A percentile compares a stretch with the other conserved stretches of the same genome.
Conservation (phyloP, 1,284 basidiomycete genomes). For the Mrakiaceae sp. region DNA sequence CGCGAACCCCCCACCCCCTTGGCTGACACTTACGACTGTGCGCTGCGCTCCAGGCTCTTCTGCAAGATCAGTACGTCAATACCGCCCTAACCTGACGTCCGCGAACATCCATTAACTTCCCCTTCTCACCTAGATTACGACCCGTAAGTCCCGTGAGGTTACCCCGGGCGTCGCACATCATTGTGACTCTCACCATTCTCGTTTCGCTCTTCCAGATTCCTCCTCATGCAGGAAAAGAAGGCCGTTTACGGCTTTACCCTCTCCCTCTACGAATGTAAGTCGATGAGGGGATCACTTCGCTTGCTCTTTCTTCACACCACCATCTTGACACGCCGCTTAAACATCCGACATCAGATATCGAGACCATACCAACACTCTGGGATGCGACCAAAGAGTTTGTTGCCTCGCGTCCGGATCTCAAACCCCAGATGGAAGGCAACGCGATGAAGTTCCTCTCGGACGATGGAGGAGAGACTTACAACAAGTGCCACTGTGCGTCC, state of each 20-base stretch:
- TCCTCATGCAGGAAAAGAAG: constrained; percentile 69
- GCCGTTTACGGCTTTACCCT: constrained; percentile 72
- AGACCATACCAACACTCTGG: constrained; percentile 72
- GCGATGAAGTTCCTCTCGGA: constrained; percentile 62
- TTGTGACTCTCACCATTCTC: constrained; percentile 18
- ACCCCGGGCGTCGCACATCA: no score
- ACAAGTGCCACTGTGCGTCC: constrained; percentile 65
- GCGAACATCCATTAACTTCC: neutral
- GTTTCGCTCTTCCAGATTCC: constrained; percentile 59
- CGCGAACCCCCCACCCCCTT: constrained; percentile 33
- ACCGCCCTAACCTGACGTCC: no score
- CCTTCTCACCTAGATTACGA: neutral
- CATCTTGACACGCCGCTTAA: neutral
- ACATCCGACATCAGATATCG: constrained; percentile 38
- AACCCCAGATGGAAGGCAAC: constrained; percentile 43
- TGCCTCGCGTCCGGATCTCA: constrained; percentile 13
- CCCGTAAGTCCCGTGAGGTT: constrained; percentile 18
- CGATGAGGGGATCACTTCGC: neutral
- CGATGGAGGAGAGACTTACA: constrained; percentile 58
- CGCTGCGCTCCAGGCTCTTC: no score
- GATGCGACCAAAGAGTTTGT: constrained; percentile 48
- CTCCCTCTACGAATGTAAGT: constrained; percentile 52
- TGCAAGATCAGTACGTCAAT: no score
- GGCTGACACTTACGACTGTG: no score
- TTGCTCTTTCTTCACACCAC: neutral